Evolutionary conservation across 1,284 basidiomycete species (phyloP).

Genomic region (Irpex rosettiformis): DNA sequence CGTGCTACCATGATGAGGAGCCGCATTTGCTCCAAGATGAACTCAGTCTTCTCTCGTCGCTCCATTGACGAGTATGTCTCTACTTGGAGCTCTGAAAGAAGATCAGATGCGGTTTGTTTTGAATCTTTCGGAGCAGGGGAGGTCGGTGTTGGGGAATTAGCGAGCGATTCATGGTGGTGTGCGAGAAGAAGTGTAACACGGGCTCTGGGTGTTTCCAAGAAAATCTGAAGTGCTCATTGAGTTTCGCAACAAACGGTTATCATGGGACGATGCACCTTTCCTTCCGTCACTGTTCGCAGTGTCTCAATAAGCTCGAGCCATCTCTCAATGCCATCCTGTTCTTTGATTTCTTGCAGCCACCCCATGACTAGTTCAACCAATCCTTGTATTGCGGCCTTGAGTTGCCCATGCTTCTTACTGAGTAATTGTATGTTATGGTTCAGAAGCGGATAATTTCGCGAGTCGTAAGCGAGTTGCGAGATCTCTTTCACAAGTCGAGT

Average conservation of each 20-base stretch:
- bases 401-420: conserved; percentile 96
- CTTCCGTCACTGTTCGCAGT: conserved; percentile 89
- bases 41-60: conserved; percentile 96
- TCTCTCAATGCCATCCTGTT: conserved; percentile 62
- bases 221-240: conserved; percentile 63
- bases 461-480: conserved; percentile 69
- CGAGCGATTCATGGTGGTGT: conserved; percentile 76
- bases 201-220: conserved; percentile 95
- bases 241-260: background rate
- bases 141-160: conserved; percentile 38
- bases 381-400: conserved; percentile 86
- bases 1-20: conserved; percentile 72
- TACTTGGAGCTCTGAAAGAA: conserved; percentile 93
- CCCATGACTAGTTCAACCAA: conserved; percentile 86
- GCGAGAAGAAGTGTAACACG: conserved; percentile 87
- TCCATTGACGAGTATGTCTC: conserved; percentile 99
- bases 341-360: conserved; percentile 76
- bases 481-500: conserved; percentile 80
- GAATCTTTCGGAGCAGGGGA: conserved; percentile 56
- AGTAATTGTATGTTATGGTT: conserved; percentile 74
- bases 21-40: conserved; percentile 98
- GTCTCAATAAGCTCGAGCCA: conserved; percentile 91
- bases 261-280: conserved; percentile 64
- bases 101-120: conserved; percentile 80
- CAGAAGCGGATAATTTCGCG: conserved; percentile 65